Evolutionary conservation across 148 eudicot genomes (phyloP), one percentile per base, ranked within the genome.

Genomic region (Rhododendron simsii): DNA sequence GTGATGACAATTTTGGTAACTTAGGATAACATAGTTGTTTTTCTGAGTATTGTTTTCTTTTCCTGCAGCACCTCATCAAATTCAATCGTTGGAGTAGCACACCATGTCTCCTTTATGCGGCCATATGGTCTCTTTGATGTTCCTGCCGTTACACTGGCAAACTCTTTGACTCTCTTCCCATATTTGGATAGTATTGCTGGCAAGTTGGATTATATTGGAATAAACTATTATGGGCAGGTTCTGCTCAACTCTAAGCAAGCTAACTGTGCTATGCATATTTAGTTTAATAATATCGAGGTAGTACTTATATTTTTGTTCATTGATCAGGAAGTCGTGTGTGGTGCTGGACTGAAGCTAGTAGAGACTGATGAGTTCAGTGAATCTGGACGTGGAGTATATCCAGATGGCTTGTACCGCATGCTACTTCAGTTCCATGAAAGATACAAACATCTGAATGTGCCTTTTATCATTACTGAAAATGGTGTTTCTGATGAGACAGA

Each of bases 141-240:
- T 89, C 93, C 98, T 89, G 98, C 96, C 88, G 96, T 95, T 69
- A 86, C 92, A 74, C 48, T 95, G 21, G 92, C 98, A 37, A 97
- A 95, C 90, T 97, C 98, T 50, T 53, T 97, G 91, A 91, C 98
- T 45, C 87, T 91, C 59, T 97, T 87, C 86, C 94, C 98, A 7
- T 97, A 75, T 83, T 21, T 97, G 89, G 99, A 97, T 89, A 90
- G 90, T 80, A 91, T 97, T 79, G 93, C 93, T 33, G 91, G 88
- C 86, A 97, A 97, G 89, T 71, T 95, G 94, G 99, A 97, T 87
- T 97, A 84, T 76, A 94, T 97, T 51, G 99, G 99, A 88, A 87
- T 97, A 84, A 97, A 97, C 83, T 97, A 97, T 88, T 97, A 97
- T 84, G 99, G 99, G 63, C 99, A 96, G 99, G 98, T 96, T 84